These are phyloP conservation scores for Bruguiera hainesii DNA, from an alignment of 441 rosid genomes.

Conservation along the genomic window DNA sequence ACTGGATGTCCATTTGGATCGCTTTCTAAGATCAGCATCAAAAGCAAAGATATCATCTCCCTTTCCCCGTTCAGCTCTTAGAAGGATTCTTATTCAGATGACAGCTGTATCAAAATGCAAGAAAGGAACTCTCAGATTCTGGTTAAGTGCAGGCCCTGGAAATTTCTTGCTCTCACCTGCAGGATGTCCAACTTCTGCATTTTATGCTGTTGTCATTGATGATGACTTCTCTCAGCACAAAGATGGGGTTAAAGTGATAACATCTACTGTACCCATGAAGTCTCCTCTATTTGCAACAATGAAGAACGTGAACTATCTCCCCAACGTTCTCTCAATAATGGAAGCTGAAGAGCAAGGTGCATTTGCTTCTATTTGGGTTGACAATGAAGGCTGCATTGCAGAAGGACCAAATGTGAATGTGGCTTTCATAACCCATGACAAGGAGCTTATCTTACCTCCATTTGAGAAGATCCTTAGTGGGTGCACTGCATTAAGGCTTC, in stretches of 20 bases:
- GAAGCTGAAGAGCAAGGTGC: slow-evolving; percentile 71
- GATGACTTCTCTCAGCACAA: slow-evolving; percentile 45
- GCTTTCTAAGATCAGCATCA: slow-evolving; percentile 57
- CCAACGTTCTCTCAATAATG: slow-evolving; percentile 54
- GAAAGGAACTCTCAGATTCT: slow-evolving; percentile 60
- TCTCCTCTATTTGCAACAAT: slow-evolving; percentile 42
- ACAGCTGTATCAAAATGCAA: slow-evolving; percentile 50
- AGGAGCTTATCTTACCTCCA: slow-evolving; percentile 51
- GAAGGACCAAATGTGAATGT: slow-evolving; percentile 75
- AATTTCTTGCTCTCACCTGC: slow-evolving; percentile 62
- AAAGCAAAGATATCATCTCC: slow-evolving; percentile 52
- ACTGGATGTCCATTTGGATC: slow-evolving; percentile 61
- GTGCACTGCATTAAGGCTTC: slow-evolving; percentile 64
- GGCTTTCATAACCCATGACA: slow-evolving; percentile 49
- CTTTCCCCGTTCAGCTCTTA: slow-evolving; percentile 57
- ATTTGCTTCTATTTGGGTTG: slow-evolving; percentile 61
- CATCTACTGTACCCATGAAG: slow-evolving; percentile 59
- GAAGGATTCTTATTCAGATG: slow-evolving; percentile 56
- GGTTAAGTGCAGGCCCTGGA: slow-evolving; percentile 69
- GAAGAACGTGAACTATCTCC: slow-evolving; percentile 71
- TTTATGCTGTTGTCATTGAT: slow-evolving; percentile 61
- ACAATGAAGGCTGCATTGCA: slow-evolving; percentile 49
- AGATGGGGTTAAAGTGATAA: slow-evolving; percentile 58
- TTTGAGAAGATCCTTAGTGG: slow-evolving; percentile 68
- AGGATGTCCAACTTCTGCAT: slow-evolving; percentile 49